phyloP scores from a whole-genome alignment of 805 yeast genomes.

The Monosporozyma solicola region DNA sequence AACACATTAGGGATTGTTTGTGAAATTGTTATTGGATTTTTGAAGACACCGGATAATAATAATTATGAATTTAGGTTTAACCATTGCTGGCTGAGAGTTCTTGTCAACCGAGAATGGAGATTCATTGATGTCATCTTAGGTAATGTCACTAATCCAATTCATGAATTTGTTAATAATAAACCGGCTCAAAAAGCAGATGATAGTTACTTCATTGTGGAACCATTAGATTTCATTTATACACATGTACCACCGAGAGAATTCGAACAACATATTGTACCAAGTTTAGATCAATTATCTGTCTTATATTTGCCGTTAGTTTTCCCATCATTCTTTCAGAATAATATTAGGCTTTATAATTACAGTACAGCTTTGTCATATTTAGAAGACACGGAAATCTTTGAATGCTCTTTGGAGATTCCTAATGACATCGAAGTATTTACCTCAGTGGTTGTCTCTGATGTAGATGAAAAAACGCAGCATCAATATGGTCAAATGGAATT shows the following conservation, averaged over 20 bases:
- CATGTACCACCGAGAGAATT: constrained; percentile 76
- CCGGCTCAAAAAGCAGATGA: constrained; percentile 30
- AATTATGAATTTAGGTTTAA: constrained; percentile 42
- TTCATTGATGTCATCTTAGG: constrained; percentile 68
- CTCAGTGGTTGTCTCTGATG: constrained; percentile 43
- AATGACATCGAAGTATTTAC: constrained; percentile 59
- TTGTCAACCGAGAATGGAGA: constrained; percentile 69
- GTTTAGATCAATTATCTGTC: constrained; percentile 68
- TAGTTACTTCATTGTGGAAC: constrained; percentile 72
- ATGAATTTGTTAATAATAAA: constrained; percentile 32
- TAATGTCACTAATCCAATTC: constrained; percentile 45
- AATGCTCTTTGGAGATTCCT: constrained; percentile 68
- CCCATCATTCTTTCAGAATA: constrained; percentile 62
- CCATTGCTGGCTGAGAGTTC: constrained; percentile 83
- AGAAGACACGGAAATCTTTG: constrained; percentile 68
- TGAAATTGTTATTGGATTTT: constrained; percentile 72
- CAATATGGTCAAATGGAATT: constrained; percentile 31
- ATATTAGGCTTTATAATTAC: constrained; percentile 53
- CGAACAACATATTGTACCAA: constrained; percentile 82
- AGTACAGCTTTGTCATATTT: constrained; percentile 70
- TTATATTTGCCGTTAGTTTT: constrained; percentile 79
- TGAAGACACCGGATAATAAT: constrained; percentile 67
- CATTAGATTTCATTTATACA: constrained; percentile 66
- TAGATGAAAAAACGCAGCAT: constrained; percentile 20
- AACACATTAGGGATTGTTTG: constrained; percentile 61